phyloP scores from a whole-genome alignment of 305 asterid genomes.

The Fraxinus paxiana region DNA sequence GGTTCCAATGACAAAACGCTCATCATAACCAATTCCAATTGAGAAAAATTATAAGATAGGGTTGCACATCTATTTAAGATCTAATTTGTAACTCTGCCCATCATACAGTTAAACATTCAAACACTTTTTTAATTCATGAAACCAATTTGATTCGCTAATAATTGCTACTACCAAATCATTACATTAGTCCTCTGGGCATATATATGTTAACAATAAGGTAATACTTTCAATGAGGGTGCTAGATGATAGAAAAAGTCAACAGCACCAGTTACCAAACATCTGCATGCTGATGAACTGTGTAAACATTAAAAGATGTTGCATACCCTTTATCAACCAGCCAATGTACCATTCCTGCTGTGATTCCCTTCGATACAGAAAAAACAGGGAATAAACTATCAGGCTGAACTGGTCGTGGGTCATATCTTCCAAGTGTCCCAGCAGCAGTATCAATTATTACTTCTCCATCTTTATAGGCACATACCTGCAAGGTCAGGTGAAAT shows the following conservation, averaged over 20 bases:
- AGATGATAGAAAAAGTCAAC: not conserved
- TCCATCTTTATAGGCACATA: conserved; percentile 97
- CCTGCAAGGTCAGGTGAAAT: conserved; percentile 37
- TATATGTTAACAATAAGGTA: not conserved
- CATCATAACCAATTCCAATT: not conserved
- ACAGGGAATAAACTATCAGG: conserved; percentile 94
- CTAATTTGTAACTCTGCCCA: conserved; percentile 6
- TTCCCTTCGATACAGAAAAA: conserved; percentile 89
- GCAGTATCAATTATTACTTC: conserved; percentile 94
- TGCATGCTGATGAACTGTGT: conserved; percentile 15
- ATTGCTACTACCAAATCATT: conserved; percentile 7
- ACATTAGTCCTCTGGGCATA: not conserved
- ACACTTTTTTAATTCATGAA: conserved; percentile 3
- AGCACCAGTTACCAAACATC: conserved; percentile 19
- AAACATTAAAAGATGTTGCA: conserved; percentile 21
- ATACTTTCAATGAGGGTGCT: conserved; percentile 15
- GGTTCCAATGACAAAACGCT: not conserved
- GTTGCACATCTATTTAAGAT: not conserved
- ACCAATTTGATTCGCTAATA: conserved; percentile 2
- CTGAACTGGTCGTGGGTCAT: conserved; percentile 97
- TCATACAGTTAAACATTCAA: not conserved
- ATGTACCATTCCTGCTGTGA: conserved; percentile 93
- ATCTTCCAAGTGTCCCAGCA: conserved; percentile 96
- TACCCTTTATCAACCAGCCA: conserved; percentile 96
- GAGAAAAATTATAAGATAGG: conserved; percentile 7